Conservation (phyloP, 2,329 filamentous ascomycete genomes). For the Rutstroemia sp. region DNA sequence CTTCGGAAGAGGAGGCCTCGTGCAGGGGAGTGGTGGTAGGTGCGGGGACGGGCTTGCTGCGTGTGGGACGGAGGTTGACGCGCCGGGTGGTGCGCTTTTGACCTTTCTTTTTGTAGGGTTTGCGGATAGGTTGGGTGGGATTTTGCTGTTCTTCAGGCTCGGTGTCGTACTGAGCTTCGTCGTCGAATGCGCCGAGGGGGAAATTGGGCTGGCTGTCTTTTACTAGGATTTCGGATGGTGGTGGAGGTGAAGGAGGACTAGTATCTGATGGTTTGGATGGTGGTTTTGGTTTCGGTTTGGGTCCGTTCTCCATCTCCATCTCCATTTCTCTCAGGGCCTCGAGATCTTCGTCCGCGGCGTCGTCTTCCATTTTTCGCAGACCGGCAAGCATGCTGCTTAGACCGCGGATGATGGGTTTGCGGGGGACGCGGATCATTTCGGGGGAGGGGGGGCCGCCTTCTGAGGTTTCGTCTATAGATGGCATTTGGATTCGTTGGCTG, state of each 20-base stretch:
- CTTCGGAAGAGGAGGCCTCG: conserved; percentile 2
- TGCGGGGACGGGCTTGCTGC: conserved; percentile 36
- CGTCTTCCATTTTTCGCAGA: conserved; percentile 62
- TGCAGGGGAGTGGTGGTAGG: conserved; percentile 24
- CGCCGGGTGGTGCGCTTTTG: conserved; percentile 70
- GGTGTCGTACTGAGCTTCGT: conserved; percentile 52
- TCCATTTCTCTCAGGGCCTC: conserved; percentile 70
- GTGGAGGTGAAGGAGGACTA: background rate
- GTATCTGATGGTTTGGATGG: conserved; percentile 12
- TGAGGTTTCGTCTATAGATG: conserved; percentile 47
- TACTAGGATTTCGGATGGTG: conserved; percentile 30
- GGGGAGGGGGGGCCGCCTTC: conserved; percentile 44
- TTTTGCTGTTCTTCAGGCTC: conserved; percentile 35
- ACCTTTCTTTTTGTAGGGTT: conserved; percentile 74
- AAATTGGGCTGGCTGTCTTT: conserved; percentile 34
- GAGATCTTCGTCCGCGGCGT: conserved; percentile 63
- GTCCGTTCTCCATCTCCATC: conserved; percentile 12
- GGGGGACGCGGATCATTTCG: conserved; percentile 41
- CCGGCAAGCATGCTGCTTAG: conserved; percentile 68
- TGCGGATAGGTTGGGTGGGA: conserved; percentile 36
- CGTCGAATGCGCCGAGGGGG: conserved; percentile 55
- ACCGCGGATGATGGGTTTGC: conserved; percentile 57
- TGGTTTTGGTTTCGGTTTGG: conserved; percentile 15
- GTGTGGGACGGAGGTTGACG: conserved; percentile 54
- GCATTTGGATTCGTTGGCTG: conserved; percentile 35